phyloP scores from a whole-genome alignment of 352 stramenopile genomes.

The Globisporangium echinulatum region DNA sequence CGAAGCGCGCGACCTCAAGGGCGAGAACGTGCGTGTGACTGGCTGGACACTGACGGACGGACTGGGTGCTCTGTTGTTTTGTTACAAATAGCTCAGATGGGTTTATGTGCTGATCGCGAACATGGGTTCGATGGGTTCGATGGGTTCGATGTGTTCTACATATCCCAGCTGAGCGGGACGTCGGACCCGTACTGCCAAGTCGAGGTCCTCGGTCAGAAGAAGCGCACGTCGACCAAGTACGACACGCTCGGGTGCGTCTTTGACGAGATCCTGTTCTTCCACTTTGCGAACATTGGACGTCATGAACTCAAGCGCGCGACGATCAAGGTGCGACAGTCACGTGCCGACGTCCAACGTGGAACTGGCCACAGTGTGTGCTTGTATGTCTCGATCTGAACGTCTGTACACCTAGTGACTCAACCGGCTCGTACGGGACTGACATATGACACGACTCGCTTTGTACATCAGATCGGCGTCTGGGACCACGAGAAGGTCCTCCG shows the following conservation, averaged over 20 bases:
- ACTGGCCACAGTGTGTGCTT: not conserved
- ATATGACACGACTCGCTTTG: too few species aligned
- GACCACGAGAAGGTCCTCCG: constrained; percentile 64
- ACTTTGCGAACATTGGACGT: constrained; percentile 77
- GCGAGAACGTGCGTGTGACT: constrained; percentile 54
- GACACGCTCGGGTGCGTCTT: constrained; percentile 84
- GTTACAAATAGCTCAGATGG: too few species aligned
- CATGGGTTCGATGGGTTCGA: not conserved
- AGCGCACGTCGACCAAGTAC: constrained; percentile 78
- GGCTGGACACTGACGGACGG: not conserved
- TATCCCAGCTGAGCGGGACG: constrained; percentile 66
- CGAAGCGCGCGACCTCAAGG: constrained; percentile 83
- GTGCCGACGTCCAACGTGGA: too few species aligned
- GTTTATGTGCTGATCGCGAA: too few species aligned
- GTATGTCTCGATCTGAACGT: not conserved
- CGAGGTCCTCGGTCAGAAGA: constrained; percentile 56
- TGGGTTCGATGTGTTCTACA: not conserved
- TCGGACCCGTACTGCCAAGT: constrained; percentile 87
- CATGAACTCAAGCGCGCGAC: constrained; percentile 59
- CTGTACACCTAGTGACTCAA: too few species aligned
- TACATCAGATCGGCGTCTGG: constrained; percentile 51
- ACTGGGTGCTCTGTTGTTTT: too few species aligned
- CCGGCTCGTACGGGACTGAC: too few species aligned
- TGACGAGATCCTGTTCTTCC: constrained; percentile 89
- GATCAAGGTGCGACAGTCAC: constrained; percentile 39